Base-by-base conservation (phyloP, 2,329 filamentous ascomycete species). In the Phialophora chinensis region DNA sequence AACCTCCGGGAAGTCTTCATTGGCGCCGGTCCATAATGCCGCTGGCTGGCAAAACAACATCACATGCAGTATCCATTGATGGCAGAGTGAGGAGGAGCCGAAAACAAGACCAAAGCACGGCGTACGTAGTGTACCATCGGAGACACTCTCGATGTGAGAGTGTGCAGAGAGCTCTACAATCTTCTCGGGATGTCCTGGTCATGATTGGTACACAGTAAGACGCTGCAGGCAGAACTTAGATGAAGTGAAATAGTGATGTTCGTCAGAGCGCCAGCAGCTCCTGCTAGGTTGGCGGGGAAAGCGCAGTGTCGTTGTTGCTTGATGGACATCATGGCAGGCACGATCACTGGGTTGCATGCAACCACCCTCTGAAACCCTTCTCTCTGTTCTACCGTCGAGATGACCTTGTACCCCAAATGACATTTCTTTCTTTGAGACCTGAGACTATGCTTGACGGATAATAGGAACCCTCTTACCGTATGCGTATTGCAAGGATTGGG, bases 381-480 rank as follows among this genome's bases (percentile, higher is more conserved):
- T 29, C 23, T 23, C 20, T 27, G 49, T 23, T 29, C 25, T 20
- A 11, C 23, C 14, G 49, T 27, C 38, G 17, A 44, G 2, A n/a
- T 44, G 38, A 10, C 38, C 38, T n/a, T 8, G 38, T n/a, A n/a
- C 38, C 14, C 38, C 3, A 8, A 44, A 44, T 44, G 38, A n/a
- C 38, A 44, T 55, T 56, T 61, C 50, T 58, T 59, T 31, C 53
- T 55, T 53, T 33, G 35, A 11, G 20, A n/a, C 11, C 5, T 23
- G 38, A 49, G 38, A 35, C 29, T 56, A 52, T 49, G 27, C 38
- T 56, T 54, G 53, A 58, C 29, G n/a, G 27, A 53, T 33, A 35
- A 52, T 58, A 66, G 44, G 33, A 62, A 44, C 29, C 35, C 35
- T 38, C 44, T 57, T 49, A 60, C 27, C 29, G 33, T 52, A 66